Base-by-base conservation (phyloP, 371 early-diverging fungal species). In the Mucor saturninus region DNA sequence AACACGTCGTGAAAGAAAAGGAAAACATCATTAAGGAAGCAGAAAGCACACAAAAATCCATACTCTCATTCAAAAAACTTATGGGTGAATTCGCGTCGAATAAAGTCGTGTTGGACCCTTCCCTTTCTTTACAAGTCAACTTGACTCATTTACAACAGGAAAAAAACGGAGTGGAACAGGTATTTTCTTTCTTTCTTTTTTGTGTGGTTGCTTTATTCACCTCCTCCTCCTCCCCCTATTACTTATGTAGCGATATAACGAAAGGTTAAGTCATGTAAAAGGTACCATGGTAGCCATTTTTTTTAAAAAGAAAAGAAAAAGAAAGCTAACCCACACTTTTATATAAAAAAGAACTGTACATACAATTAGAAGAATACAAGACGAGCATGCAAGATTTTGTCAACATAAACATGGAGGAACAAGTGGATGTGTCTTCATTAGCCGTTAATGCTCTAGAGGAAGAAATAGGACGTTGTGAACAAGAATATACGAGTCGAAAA, bases 391-490 rank as follows among this genome's bases (percentile, higher is more conserved):
- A 62, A 3, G 64, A 62, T 11, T 76, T 72, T 62, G 76, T 75
- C 1, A 63, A 76, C 29, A 69, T 58, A 8, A 67, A 64, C 21
- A 52, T 69, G 43, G 51, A 78, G 29, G 57, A 55, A n/a, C 68
- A 74, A 4, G 59, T 72, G 8, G 76, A 81, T 45, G 81, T 81
- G 6, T 81, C 81, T 5, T 43, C 67, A 26, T 43, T 70, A 11
- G 69, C 78, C 1, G 65, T 78, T 0, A 62, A 71, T 28, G 69
- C 69, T 0, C 32, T 81, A 35, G 79, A 81, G 45, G 74, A 78
- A 14, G 81, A 78, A 63, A 66, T 76, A 26, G 10, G 57, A 50
- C 74, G 75, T 40, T 74, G 75, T 32, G 69, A 75, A 61, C 40
- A 66, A 1, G 79, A 81, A 76, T 76, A 74, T 55, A 43, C 43